Evolutionary conservation across 208 protist genomes (phyloP), one percentile per base, ranked within the genome.

Genomic region (Endotrypanum monterogeii): DNA sequence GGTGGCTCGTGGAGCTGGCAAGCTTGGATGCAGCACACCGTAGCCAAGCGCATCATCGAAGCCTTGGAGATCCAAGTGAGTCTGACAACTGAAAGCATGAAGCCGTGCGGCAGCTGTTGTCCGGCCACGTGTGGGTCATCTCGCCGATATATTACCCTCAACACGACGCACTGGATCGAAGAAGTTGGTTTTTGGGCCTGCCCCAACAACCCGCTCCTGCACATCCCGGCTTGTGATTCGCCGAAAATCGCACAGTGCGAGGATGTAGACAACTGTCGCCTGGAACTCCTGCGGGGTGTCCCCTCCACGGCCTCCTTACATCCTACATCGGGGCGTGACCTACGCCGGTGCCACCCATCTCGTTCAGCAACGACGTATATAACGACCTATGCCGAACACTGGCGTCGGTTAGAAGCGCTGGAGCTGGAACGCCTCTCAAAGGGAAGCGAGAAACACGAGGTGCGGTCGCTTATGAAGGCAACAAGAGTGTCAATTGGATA

Each of bases 121-220:
- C 44, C 4, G 6, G 50, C 8, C 2, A 25, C 35, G 12, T 18
- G 46, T 28, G 41, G 23, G 12, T 2, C 25, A 23, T 16, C 37
- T 28, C 39, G 14, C 35, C 67, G 55, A 18, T 82, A 76, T 63
- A 55, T 95, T n/a, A 81, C 85, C n/a, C 72, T 96, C 35, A 82
- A 65, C 67, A 46, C 87, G 4, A 57, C 80, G 14, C 89, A 94
- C 73, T 96, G 91, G 89, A 80, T 94, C 35, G 91, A 96, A 65
- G 82, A 92, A 68, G 89, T 94, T 2, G 91, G 85, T 9, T 94
- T 94, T 73, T 96, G 91, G 89, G 83, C 87, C 12, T 94, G 87
- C 75, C n/a, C 67, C 48, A 83, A 73, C 71, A 96, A 92, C 55
- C 91, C 91, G 5, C 65, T 93, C 11, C 62, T 95, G 41, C 37